Base-by-base conservation (phyloP, 345 rosid species). In the Populus davidiana region DNA sequence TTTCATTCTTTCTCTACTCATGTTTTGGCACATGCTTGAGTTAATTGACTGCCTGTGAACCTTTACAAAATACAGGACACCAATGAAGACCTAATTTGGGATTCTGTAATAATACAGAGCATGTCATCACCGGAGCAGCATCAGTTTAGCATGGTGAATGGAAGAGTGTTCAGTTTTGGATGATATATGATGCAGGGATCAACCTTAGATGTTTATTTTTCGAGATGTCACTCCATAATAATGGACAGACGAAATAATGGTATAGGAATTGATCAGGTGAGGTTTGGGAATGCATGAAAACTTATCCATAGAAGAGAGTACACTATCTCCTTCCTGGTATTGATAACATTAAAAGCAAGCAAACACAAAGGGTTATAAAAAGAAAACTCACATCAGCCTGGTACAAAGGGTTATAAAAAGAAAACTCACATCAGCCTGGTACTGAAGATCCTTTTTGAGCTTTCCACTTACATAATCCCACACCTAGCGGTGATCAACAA, bases 401-500 rank as follows among this genome's bases (percentile, higher is more conserved):
- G 83, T 96, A 36, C 43, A 72, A 41, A 16, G 23, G 50, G 29
- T 77, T 44, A 75, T 31, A 13, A 59, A 23, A 43, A 54, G 49
- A 64, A 23, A 13, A 83, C 94, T 88, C 75, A 92, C 99, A 72
- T 89, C 99, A 80, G 98, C 98, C 85, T 96, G 99, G 83, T 96
- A 96, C 61, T 91, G 98, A 76, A 96, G 92, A 86, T 96, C 99
- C 84, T 94, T 94, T 90, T 96, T 92, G 83, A 96, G 92, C 88
- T 96, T 96, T 75, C 99, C 99, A 75, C 93, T 96, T 65, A 94
- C 77, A 79, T 96, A 91, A 87, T 96, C 99, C 99, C 99, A 96
- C 64, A 96, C 98, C 98, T 94, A 75, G 67, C 50, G 66, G 9
- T 68, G 72, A 79, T 44, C 74, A 80, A 47, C 78, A 74, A 66